Evolutionary conservation across 139 green algal species (phyloP).

Genomic region (Volvox reticuliferus): DNA sequence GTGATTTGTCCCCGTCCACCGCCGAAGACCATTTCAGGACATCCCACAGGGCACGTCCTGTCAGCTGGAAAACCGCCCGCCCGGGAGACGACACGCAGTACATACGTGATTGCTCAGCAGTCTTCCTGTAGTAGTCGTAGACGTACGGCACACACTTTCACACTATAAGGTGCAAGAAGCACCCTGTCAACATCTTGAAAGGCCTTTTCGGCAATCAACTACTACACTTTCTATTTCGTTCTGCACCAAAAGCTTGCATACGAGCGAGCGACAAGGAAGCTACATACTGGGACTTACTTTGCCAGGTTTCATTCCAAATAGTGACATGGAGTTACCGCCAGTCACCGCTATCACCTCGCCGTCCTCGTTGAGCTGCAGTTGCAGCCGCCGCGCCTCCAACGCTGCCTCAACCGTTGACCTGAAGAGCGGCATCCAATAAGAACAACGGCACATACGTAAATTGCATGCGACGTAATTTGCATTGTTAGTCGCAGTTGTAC

Average conservation of each 20-base stretch:
- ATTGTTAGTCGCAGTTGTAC: background rate
- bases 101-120: background rate
- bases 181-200: too few relatives aligned
- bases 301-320: conserved; percentile 1
- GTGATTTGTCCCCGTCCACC: background rate
- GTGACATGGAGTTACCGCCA: background rate
- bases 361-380: background rate
- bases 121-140: too few relatives aligned
- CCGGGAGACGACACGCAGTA: background rate
- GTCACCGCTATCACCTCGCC: background rate
- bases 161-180: too few relatives aligned
- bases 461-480: background rate
- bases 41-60: background rate
- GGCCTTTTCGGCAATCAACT: too few relatives aligned
- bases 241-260: too few relatives aligned
- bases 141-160: background rate
- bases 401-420: background rate
- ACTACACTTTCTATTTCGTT: background rate
- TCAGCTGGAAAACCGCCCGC: background rate
- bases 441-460: background rate
- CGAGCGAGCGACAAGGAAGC: background rate
- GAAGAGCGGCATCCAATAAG: background rate
- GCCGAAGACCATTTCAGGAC: background rate
- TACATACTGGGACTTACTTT: background rate
- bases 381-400: conserved; percentile 1